Percentiles rank a stretch among this genome's conserved stretches.
Evolutionary conservation across 805 yeast genomes (phyloP).

Genomic region (Barnettozyma wickerhamii): DNA sequence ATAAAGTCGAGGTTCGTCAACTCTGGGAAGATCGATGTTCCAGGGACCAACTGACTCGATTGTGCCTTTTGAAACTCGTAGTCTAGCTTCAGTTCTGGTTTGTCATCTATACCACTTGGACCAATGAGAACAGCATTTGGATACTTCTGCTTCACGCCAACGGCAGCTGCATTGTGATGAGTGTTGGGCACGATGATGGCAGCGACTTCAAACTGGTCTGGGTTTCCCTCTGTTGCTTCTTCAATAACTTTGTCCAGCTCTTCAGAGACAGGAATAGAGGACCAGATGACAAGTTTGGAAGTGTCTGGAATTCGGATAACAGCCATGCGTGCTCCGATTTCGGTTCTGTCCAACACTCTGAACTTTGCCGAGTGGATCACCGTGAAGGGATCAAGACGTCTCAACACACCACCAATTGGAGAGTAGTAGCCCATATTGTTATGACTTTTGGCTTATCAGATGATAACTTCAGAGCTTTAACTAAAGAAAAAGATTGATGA

Average conservation of each 20-base stretch:
- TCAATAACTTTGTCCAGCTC: conserved; percentile 39
- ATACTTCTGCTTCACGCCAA: conserved; percentile 42
- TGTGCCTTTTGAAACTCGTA: conserved; percentile 29
- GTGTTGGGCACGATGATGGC: conserved; percentile 57
- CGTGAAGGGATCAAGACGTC: conserved; percentile 29
- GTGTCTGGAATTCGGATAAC: conserved; percentile 26
- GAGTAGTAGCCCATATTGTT: conserved; percentile 34
- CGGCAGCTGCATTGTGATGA: conserved; percentile 63
- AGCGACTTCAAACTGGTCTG: conserved; percentile 34
- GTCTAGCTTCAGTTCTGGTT: conserved; percentile 36
- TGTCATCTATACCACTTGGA: conserved; percentile 34
- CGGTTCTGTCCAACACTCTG: conserved; percentile 24
- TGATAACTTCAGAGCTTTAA: no score
- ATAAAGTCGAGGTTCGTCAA: conserved; percentile 50
- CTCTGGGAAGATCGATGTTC: conserved; percentile 33
- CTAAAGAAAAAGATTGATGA: no score
- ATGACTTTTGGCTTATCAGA: no score
- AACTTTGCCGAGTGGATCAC: conserved; percentile 34
- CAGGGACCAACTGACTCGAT: conserved; percentile 33
- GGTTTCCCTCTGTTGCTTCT: conserved; percentile 30
- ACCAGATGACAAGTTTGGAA: conserved; percentile 45
- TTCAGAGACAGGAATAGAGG: conserved; percentile 52
- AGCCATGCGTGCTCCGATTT: conserved; percentile 38
- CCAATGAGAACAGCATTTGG: conserved; percentile 54
- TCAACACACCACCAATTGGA: conserved; percentile 36